Percentiles rank a stretch among this genome's conserved stretches.
phyloP scores from a whole-genome alignment of 208 protist species.

The Herpetomonas tarakana region DNA sequence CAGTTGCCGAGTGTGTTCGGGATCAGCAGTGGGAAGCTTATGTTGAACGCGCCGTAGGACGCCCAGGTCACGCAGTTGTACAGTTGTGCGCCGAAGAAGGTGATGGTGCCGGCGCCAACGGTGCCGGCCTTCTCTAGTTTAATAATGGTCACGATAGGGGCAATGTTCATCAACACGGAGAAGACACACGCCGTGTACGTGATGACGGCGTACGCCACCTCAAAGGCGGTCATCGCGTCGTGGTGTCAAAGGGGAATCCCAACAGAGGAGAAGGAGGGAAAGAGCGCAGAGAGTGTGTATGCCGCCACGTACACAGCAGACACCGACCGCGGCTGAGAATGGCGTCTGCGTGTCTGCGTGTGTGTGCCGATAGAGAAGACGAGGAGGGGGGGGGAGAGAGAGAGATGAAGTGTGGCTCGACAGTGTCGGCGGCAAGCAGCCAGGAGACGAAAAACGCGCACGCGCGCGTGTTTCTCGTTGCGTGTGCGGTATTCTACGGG shows the following conservation, averaged over 20 bases:
- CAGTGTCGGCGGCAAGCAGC: no score
- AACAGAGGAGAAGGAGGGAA: constrained; percentile 4
- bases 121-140: constrained; percentile 41
- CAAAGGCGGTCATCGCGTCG: constrained; percentile 18
- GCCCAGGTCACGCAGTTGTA: constrained; percentile 49
- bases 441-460: no score
- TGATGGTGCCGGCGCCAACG: constrained; percentile 49
- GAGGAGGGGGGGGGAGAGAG: not conserved
- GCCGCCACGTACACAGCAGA: not conserved
- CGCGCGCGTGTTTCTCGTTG: no score
- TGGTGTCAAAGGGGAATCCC: not conserved
- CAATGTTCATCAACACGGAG: constrained; percentile 46
- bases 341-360: no score
- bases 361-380: not conserved
- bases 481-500: no score
- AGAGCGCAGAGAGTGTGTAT: not conserved
- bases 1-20: constrained; percentile 52
- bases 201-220: constrained; percentile 31
- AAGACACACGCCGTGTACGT: constrained; percentile 43
- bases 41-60: constrained; percentile 48
- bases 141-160: constrained; percentile 43
- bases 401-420: not conserved
- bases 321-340: no score
- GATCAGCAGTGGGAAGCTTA: constrained; percentile 36
- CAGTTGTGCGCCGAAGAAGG: constrained; percentile 57